These are phyloP conservation scores for Fusarium bactridioides DNA, from an alignment of 2,329 filamentous ascomycete species.

Conservation along the genomic window DNA sequence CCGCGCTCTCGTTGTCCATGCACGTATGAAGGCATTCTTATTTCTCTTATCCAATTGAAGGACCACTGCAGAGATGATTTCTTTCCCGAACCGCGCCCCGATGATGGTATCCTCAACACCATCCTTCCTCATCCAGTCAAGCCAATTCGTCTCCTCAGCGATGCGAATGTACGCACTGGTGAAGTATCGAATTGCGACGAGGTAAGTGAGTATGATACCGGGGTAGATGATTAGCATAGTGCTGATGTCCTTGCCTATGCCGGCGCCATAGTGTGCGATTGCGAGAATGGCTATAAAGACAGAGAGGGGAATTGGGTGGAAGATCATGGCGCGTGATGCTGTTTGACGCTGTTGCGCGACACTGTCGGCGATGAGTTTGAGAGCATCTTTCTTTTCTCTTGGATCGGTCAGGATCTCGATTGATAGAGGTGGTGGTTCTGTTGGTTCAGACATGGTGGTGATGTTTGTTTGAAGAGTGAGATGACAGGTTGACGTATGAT, in stretches of 20 bases:
- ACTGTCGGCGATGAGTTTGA: conserved; percentile 80
- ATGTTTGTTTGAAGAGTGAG: background rate
- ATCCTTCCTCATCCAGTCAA: conserved; percentile 59
- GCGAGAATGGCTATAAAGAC: conserved; percentile 52
- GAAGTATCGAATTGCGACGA: conserved; percentile 67
- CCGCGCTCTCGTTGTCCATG: conserved; percentile 78
- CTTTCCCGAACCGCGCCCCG: conserved; percentile 69
- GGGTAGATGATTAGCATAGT: conserved; percentile 63
- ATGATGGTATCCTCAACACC: conserved; percentile 63
- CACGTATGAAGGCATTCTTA: conserved; percentile 73
- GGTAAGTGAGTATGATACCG: conserved; percentile 68
- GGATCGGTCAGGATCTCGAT: conserved; percentile 62
- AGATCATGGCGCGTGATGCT: conserved; percentile 69
- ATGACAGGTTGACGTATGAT: background rate
- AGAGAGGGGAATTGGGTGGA: conserved; percentile 63
- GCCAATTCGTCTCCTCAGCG: conserved; percentile 70
- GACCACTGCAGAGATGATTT: conserved; percentile 75
- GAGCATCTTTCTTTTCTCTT: conserved; percentile 69
- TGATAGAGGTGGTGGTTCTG: conserved; percentile 65
- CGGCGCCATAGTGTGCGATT: conserved; percentile 52
- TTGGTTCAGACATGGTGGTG: conserved; percentile 8
- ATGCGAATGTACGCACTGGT: conserved; percentile 68
- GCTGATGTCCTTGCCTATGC: conserved; percentile 58
- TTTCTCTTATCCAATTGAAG: conserved; percentile 60
- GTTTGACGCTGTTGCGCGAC: conserved; percentile 82